Percentiles rank a stretch among this genome's conserved stretches.
phyloP scores from a whole-genome alignment of 805 yeast genomes.

The Schizosaccharomyces cryophilus region DNA sequence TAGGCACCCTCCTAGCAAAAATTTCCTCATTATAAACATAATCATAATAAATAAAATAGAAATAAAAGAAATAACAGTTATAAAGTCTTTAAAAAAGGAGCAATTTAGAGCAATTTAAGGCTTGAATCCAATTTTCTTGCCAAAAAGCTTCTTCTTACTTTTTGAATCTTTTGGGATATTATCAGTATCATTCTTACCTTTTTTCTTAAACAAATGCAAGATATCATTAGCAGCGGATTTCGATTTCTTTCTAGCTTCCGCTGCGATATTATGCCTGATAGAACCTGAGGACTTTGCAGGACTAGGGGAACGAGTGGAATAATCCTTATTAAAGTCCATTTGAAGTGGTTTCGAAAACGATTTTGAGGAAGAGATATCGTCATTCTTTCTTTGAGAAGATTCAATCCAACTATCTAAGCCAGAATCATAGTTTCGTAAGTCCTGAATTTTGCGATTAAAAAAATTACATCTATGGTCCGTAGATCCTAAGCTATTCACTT shows the following conservation, averaged over 20 bases:
- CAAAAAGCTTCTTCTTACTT: not conserved
- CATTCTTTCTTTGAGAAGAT: not conserved
- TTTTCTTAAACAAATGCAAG: not conserved
- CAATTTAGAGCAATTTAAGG: not conserved
- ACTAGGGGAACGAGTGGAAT: not conserved
- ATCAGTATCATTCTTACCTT: not conserved
- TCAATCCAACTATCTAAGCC: not conserved
- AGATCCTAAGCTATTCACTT: not conserved
- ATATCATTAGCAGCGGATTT: not conserved
- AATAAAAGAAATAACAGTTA: not conserved
- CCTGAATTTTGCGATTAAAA: not conserved
- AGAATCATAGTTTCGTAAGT: not conserved
- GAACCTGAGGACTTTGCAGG: not conserved
- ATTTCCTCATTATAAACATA: no score
- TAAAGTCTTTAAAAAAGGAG: no score
- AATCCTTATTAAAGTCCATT: not conserved
- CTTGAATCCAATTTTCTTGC: not conserved
- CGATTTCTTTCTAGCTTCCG: not conserved
- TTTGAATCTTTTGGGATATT: not conserved
- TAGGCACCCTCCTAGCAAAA: no score
- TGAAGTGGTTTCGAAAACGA: not conserved
- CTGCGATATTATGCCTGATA: not conserved
- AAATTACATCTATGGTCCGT: not conserved
- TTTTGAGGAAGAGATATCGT: not conserved
- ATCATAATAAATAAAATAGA: not conserved